These are phyloP conservation scores for Ceratobasidium sp. DNA, from an alignment of 1,284 basidiomycete genomes.

Conservation along the genomic window DNA sequence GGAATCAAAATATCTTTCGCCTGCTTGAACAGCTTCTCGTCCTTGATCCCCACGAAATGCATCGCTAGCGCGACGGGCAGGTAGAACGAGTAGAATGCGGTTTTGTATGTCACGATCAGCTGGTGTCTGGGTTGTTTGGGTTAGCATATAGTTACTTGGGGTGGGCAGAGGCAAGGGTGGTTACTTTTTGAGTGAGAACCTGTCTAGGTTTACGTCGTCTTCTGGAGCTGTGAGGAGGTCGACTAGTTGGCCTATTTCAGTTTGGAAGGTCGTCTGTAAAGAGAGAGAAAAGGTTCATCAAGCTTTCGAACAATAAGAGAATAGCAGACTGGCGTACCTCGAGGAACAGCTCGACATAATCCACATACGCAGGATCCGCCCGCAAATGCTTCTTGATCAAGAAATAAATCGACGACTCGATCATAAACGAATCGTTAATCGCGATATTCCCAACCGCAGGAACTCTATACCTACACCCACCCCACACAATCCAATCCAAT, in stretches of 20 bases:
- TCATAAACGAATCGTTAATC: constrained; percentile 98
- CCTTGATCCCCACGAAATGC: constrained; percentile 79
- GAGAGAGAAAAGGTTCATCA: neutral
- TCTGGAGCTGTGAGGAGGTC: constrained; percentile 97
- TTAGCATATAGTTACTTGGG: constrained; percentile 38
- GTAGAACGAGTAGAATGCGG: constrained; percentile 98
- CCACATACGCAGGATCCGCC: constrained; percentile 84
- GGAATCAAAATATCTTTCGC: constrained; percentile 91
- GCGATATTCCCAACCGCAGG: constrained; percentile 87
- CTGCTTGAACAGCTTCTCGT: constrained; percentile 79
- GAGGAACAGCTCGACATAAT: constrained; percentile 92
- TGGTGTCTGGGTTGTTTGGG: constrained; percentile 73
- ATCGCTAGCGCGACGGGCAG: constrained; percentile 97
- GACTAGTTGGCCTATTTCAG: constrained; percentile 95
- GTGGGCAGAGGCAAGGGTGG: constrained; percentile 50
- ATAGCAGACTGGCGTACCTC: constrained; percentile 67
- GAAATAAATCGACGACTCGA: constrained; percentile 94
- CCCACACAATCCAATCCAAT: neutral
- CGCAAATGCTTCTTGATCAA: constrained; percentile 93
- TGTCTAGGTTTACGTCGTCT: constrained; percentile 86
- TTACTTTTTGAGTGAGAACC: constrained; percentile 82
- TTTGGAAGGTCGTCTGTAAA: constrained; percentile 90
- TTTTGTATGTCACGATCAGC: constrained; percentile 97
- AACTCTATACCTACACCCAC: constrained; percentile 71
- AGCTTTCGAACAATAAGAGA: neutral